Evolutionary conservation across 1,284 basidiomycete genomes (phyloP).

Genomic region (Chiua sp.): DNA sequence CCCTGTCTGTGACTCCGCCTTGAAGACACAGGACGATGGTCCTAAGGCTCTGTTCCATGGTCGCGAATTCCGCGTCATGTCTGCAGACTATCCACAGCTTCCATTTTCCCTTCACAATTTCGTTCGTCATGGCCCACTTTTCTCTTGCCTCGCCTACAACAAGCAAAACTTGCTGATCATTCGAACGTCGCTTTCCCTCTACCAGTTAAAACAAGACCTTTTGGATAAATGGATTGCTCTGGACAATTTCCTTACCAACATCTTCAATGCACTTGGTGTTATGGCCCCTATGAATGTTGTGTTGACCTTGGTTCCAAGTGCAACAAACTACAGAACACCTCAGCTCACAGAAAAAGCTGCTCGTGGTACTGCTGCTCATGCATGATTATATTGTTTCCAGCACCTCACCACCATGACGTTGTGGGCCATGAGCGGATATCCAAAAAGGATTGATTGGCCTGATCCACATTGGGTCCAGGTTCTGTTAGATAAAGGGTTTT

Average conservation of each 20-base stretch:
- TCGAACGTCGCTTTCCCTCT: not conserved
- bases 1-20: not conserved
- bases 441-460: not conserved
- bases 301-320: not conserved
- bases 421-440: not conserved
- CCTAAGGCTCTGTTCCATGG: not conserved
- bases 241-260: not conserved
- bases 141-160: conserved; percentile 11
- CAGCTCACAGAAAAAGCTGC: not conserved
- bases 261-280: conserved; percentile 1
- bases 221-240: conserved; percentile 3
- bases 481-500: not conserved
- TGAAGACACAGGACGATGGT: not conserved
- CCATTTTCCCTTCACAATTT: not conserved
- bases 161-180: not conserved
- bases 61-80: conserved; percentile 5
- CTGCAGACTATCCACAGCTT: conserved; percentile 5
- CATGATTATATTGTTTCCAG: not conserved
- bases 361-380: conserved; percentile 1
- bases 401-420: not conserved
- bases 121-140: not conserved
- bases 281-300: conserved; percentile 4
- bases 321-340: conserved; percentile 1
- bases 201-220: not conserved
- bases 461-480: not conserved